These are phyloP conservation scores for Ceratocystis huliohia DNA, from an alignment of 2,329 filamentous ascomycete species.

Conservation along the genomic window DNA sequence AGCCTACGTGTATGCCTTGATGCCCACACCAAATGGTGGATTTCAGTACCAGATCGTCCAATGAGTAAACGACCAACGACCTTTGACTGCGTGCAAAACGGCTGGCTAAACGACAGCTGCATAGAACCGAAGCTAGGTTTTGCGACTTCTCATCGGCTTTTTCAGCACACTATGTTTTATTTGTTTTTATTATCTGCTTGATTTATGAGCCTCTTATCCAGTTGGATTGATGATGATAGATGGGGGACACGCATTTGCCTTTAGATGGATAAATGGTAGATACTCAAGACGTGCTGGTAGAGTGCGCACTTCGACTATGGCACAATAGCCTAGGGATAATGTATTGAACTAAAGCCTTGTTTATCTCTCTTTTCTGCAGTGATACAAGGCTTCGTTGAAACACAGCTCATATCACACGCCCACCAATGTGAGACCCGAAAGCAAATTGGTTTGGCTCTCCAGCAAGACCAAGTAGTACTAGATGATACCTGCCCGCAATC, in stretches of 20 bases:
- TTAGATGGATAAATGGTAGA: no score
- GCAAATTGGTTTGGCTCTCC: background rate
- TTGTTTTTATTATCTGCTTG: no score
- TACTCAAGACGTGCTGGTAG: no score
- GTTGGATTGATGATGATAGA: no score
- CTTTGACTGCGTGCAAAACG: background rate
- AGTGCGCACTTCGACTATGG: no score
- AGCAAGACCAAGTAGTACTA: background rate
- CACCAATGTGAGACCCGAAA: background rate
- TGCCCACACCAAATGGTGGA: slow-evolving; percentile 12
- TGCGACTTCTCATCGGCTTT: background rate
- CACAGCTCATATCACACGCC: background rate
- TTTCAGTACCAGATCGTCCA: slow-evolving; percentile 12
- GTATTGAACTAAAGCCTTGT: background rate
- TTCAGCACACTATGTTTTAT: background rate
- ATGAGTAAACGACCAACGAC: background rate
- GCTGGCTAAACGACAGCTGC: background rate
- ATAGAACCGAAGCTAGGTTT: background rate
- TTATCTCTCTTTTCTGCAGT: background rate
- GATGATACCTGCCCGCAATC: no score
- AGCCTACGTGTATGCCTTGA: slow-evolving; percentile 10
- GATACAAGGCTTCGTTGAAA: background rate
- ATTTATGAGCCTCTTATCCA: no score
- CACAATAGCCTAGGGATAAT: no score
- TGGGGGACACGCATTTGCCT: no score